A percentile compares a stretch with the other conserved stretches of the same genome.
phyloP scores from a whole-genome alignment of 2,329 filamentous ascomycete genomes.

The Aquanectria penicillioides region DNA sequence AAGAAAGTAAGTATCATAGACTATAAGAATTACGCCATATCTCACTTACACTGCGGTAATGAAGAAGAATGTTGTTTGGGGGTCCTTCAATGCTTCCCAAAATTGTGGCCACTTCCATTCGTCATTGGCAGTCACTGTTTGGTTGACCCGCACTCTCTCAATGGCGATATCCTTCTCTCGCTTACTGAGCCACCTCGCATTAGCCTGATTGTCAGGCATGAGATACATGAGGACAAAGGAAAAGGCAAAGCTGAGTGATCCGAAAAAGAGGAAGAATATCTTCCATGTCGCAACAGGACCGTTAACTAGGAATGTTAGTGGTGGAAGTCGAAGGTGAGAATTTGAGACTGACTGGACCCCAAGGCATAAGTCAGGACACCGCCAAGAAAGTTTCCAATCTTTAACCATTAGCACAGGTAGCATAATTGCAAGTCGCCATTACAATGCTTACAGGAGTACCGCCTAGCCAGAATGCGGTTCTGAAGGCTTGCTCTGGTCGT shows the following conservation, averaged over 20 bases:
- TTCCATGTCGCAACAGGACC: conserved; percentile 11
- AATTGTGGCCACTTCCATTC: conserved; percentile 25
- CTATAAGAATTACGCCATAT: no score
- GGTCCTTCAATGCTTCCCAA: conserved; percentile 17
- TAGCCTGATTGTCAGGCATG: conserved; percentile 16
- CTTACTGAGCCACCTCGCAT: conserved; percentile 16
- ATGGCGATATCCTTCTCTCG: conserved; percentile 27
- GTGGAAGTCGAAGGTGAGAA: no score
- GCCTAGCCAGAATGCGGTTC: conserved; percentile 19
- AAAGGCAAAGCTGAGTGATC: conserved; percentile 3
- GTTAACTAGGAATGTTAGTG: background rate
- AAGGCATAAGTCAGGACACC: conserved; percentile 9
- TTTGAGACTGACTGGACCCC: conserved; percentile 3
- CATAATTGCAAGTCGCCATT: background rate
- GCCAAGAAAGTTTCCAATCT: conserved; percentile 19
- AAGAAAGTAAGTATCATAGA: background rate
- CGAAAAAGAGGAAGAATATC: conserved; percentile 19
- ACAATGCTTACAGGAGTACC: conserved; percentile 6
- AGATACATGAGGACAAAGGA: conserved; percentile 10
- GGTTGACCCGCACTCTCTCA: conserved; percentile 17
- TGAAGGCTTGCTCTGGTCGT: conserved; percentile 7
- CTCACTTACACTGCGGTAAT: conserved; percentile 5
- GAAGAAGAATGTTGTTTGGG: conserved; percentile 15
- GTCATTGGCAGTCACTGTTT: conserved; percentile 20
- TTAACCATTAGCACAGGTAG: background rate